phyloP scores from a whole-genome alignment of 768 basidiomycete species.

The Collybia mongolica region DNA sequence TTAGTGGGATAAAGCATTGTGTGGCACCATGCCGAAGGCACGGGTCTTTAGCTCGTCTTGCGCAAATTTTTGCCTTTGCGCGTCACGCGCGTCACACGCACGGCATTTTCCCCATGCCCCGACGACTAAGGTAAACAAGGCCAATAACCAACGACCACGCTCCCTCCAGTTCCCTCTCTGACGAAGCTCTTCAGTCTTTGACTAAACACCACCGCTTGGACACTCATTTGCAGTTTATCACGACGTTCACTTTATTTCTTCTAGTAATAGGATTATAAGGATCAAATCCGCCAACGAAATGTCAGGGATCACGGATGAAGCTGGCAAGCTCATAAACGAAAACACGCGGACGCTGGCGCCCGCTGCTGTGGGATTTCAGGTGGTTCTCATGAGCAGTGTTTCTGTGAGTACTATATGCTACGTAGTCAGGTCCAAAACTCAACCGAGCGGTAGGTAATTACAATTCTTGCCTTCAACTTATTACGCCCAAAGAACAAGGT shows the following conservation, averaged over 20 bases:
- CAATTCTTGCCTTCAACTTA: slow-evolving; percentile 75
- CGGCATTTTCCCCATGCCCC: too few species aligned
- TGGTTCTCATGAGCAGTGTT: slow-evolving; percentile 66
- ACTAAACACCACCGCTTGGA: too few species aligned
- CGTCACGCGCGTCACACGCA: too few species aligned
- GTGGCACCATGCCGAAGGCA: too few species aligned
- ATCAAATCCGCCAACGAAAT: slow-evolving; percentile 12
- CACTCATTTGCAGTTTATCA: neutral
- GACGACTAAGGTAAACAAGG: too few species aligned
- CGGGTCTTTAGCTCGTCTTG: too few species aligned
- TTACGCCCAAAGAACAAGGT: slow-evolving; percentile 91
- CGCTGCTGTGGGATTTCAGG: slow-evolving; percentile 77
- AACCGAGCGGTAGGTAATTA: slow-evolving; percentile 45
- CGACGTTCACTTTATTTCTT: neutral
- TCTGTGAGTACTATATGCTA: slow-evolving; percentile 50
- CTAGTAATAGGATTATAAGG: neutral
- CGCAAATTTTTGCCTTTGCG: too few species aligned
- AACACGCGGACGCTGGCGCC: slow-evolving; percentile 72
- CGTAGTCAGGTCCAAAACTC: neutral
- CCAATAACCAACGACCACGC: too few species aligned
- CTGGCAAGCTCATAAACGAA: slow-evolving; percentile 37
- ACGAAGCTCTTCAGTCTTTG: too few species aligned
- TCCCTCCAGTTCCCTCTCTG: too few species aligned
- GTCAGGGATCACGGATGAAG: slow-evolving; percentile 34
- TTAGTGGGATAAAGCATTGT: too few species aligned